A percentile compares a stretch with the other conserved stretches of the same genome.
Evolutionary conservation across 2,329 filamentous ascomycete species (phyloP).

Genomic region (Aspergillus vadensis): DNA sequence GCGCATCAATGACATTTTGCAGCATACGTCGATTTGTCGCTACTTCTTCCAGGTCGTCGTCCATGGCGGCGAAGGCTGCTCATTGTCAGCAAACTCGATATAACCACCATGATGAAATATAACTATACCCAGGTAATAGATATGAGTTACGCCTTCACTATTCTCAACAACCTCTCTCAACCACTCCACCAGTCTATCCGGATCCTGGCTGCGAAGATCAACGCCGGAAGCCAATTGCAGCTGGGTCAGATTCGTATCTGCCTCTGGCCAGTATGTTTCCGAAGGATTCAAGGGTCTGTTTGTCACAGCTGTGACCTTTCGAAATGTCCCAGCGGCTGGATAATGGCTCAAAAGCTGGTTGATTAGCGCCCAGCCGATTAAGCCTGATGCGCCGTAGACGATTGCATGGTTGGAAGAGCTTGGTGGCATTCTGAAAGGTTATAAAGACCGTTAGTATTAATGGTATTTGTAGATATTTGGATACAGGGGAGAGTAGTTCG

Average conservation of each 20-base stretch:
- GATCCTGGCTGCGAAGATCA: constrained; percentile 18
- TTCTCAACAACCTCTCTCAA: constrained; percentile 39
- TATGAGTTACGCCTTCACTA: constrained; percentile 42
- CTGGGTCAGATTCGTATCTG: constrained; percentile 20
- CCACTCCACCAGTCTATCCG: constrained; percentile 18
- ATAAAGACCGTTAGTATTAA: too few relatives aligned
- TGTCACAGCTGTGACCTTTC: constrained; percentile 43
- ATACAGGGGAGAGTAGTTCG: too few relatives aligned
- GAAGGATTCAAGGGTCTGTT: constrained; percentile 41
- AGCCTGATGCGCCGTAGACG: constrained; percentile 46
- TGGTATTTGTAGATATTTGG: accelerated
- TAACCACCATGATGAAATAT: neutral
- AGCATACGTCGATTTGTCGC: constrained; percentile 28
- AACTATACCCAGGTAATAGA: constrained; percentile 42
- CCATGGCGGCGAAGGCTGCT: constrained; percentile 23
- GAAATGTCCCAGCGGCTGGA: constrained; percentile 35
- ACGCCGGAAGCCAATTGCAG: constrained; percentile 38
- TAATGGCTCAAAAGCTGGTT: constrained; percentile 42
- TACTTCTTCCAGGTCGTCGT: constrained; percentile 23
- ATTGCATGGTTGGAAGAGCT: constrained; percentile 32
- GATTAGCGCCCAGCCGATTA: constrained; percentile 46
- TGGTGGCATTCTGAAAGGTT: neutral
- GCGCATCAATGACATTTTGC: constrained; percentile 39
- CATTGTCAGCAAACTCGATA: neutral
- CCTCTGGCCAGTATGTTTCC: constrained; percentile 36